Conservation (phyloP, 2,329 filamentous ascomycete species). For the Fusarium equiseti region DNA sequence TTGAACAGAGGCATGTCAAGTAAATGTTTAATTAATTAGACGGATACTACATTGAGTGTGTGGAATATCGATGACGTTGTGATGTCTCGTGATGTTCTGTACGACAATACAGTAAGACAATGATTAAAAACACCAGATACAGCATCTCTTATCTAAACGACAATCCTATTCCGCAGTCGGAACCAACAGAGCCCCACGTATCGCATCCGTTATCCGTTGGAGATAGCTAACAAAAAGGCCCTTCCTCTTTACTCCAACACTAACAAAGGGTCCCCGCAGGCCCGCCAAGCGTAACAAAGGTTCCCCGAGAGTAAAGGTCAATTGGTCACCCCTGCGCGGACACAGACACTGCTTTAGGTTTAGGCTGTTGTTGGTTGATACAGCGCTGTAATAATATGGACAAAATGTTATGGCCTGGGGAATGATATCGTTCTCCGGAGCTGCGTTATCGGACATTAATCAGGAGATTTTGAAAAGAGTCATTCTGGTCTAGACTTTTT, state of each 20-base stretch:
- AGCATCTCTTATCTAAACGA: conserved; percentile 9
- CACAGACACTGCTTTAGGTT: conserved; percentile 5
- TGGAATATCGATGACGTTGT: not conserved
- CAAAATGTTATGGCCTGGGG: not conserved
- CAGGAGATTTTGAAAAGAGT: not conserved
- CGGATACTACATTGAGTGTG: no score
- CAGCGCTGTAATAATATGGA: not conserved
- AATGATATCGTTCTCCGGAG: not conserved
- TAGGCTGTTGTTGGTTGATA: not conserved
- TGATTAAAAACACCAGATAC: not conserved
- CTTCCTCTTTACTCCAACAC: conserved; percentile 18
- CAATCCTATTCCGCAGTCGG: conserved; percentile 7
- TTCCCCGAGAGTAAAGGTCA: conserved; percentile 17
- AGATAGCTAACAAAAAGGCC: conserved; percentile 27
- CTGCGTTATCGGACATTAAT: conserved; percentile 3
- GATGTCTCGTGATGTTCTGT: not conserved
- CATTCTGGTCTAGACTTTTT: not conserved
- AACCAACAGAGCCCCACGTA: not conserved
- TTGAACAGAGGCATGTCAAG: not conserved
- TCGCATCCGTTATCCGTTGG: not conserved
- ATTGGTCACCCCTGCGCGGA: conserved; percentile 1
- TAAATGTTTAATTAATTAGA: not conserved
- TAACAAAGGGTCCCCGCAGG: conserved; percentile 33
- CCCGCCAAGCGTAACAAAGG: conserved; percentile 38
- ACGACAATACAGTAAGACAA: not conserved